These are phyloP conservation scores for Dothistroma septosporum DNA, from an alignment of 2,329 filamentous ascomycete genomes.

Conservation along the genomic window DNA sequence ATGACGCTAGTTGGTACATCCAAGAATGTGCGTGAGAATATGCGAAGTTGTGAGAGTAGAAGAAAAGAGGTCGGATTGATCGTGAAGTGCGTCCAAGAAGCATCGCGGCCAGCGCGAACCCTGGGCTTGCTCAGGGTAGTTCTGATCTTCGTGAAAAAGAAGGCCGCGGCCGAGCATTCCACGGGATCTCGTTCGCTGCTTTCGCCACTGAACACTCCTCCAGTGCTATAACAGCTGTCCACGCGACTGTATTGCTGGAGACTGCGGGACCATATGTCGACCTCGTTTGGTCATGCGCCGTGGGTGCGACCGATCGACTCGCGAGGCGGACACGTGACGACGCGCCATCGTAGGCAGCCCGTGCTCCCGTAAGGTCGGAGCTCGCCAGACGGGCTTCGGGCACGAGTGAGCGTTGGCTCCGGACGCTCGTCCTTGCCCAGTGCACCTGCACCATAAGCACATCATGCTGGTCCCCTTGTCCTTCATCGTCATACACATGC, in stretches of 20 bases:
- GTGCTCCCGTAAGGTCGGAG: background rate
- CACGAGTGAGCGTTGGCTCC: background rate
- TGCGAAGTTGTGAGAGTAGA: background rate
- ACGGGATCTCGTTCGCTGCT: background rate
- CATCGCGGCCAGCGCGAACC: no score
- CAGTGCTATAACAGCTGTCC: background rate
- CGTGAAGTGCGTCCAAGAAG: no score
- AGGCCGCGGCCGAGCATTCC: background rate
- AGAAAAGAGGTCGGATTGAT: background rate
- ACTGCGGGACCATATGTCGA: no score
- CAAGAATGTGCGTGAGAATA: slow-evolving; percentile 5
- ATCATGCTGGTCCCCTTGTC: background rate
- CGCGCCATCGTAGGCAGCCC: background rate
- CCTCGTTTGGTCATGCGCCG: no score
- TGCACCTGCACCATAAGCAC: no score
- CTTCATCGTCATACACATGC: background rate
- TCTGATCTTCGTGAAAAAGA: background rate
- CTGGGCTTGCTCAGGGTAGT: no score
- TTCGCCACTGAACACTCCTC: background rate
- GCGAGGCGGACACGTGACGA: background rate
- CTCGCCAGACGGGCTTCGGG: background rate
- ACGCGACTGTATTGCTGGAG: no score
- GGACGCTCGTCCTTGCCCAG: background rate
- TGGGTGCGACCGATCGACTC: no score
- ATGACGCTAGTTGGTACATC: background rate